Percentiles rank a stretch among this genome's conserved stretches.
Conservation (phyloP, 352 stramenopile genomes). For the Phytopythium chamaehyphon region DNA sequence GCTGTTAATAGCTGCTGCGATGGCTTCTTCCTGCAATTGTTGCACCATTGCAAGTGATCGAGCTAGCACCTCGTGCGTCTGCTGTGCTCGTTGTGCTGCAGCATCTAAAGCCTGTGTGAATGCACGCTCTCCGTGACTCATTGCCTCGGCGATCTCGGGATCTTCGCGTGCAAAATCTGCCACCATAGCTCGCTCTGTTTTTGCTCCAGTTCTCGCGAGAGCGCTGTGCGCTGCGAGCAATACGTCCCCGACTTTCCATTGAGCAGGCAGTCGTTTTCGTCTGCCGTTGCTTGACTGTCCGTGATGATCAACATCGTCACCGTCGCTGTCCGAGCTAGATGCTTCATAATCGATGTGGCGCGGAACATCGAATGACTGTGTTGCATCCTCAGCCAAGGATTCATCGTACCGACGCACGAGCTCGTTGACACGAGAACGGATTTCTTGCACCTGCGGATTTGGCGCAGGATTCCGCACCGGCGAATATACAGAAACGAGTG, state of each 20-base stretch:
- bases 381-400: slow-evolving; percentile 11
- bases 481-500: too few species aligned
- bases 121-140: slow-evolving; percentile 27
- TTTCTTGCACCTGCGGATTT: slow-evolving; percentile 56
- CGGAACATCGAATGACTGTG: not conserved
- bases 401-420: slow-evolving; percentile 67
- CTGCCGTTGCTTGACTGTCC: slow-evolving; percentile 9
- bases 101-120: slow-evolving; percentile 33
- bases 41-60: slow-evolving; percentile 40
- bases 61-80: slow-evolving; percentile 30
- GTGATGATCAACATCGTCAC: slow-evolving; percentile 23
- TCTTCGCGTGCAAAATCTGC: slow-evolving; percentile 53
- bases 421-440: slow-evolving; percentile 66
- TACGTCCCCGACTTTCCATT: slow-evolving; percentile 62
- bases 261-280: slow-evolving; percentile 22
- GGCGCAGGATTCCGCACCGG: not conserved
- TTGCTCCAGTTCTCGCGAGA: slow-evolving; percentile 47
- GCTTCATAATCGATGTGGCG: too few species aligned
- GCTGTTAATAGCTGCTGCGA: slow-evolving; percentile 5
- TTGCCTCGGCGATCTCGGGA: slow-evolving; percentile 29
- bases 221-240: slow-evolving; percentile 59
- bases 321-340: slow-evolving; percentile 9
- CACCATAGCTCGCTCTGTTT: slow-evolving; percentile 47
- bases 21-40: slow-evolving; percentile 41
- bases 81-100: slow-evolving; percentile 25